Conservation (phyloP, 2,329 filamentous ascomycete species). For the Aspergillus candidus region DNA sequence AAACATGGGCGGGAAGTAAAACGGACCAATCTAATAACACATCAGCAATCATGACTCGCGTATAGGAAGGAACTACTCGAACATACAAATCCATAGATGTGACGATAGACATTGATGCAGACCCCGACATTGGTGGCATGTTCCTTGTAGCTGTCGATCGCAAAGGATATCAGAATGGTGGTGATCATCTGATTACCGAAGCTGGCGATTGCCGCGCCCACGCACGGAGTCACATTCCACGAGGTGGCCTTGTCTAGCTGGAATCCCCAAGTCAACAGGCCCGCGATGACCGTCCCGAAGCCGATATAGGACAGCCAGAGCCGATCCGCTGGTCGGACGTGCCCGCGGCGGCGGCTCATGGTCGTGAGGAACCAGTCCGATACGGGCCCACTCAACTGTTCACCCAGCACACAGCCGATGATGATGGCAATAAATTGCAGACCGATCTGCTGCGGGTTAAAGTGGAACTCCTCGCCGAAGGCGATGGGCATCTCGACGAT, state of each 20-base stretch:
- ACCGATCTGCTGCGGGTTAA: conserved; percentile 53
- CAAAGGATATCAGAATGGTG: conserved; percentile 55
- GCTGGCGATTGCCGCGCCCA: conserved; percentile 48
- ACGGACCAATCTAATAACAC: conserved; percentile 17
- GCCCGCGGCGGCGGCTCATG: conserved; percentile 15
- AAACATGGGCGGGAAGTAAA: conserved; percentile 38
- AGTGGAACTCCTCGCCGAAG: conserved; percentile 49
- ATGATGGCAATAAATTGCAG: conserved; percentile 54
- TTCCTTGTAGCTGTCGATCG: conserved; percentile 52
- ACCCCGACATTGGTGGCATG: conserved; percentile 52
- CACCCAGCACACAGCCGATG: conserved; percentile 52
- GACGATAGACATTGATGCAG: conserved; percentile 53
- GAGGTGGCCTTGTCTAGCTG: conserved; percentile 41
- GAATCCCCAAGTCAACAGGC: conserved; percentile 51
- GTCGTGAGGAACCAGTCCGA: conserved; percentile 49
- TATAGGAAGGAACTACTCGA: conserved; percentile 4
- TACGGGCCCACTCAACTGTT: conserved; percentile 51
- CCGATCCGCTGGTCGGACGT: conserved; percentile 45
- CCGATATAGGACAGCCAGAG: conserved; percentile 55
- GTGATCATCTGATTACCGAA: conserved; percentile 58
- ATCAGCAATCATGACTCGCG: neutral
- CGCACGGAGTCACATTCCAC: conserved; percentile 53
- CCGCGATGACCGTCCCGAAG: conserved; percentile 45
- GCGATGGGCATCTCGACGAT: conserved; percentile 55
- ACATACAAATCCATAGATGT: conserved; percentile 50